Conservation (phyloP, 352 stramenopile species). For the Blastocystis sp. region DNA sequence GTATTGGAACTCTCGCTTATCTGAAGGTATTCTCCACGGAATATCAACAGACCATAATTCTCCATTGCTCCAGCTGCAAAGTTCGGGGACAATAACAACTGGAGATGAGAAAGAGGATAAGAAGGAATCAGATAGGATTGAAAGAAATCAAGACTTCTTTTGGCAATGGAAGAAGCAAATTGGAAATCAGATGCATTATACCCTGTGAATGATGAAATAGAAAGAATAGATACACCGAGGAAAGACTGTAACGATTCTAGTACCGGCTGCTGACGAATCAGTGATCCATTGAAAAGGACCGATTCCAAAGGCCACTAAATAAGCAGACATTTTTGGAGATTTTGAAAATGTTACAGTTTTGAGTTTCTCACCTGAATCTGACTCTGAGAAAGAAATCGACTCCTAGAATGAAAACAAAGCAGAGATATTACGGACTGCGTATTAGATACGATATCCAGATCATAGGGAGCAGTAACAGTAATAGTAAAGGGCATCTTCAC, state of each 20-base stretch:
- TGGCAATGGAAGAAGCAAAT: neutral
- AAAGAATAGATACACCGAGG: neutral
- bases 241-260: neutral
- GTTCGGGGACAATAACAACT: conserved; percentile 11
- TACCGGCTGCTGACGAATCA: too few species aligned
- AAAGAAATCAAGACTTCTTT: neutral
- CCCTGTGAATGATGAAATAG: neutral
- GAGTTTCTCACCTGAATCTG: neutral
- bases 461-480: neutral
- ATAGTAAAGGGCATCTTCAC: conserved; percentile 39
- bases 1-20: neutral
- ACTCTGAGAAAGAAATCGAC: neutral
- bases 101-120: conserved; percentile 36
- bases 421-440: neutral
- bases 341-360: neutral
- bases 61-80: conserved; percentile 53
- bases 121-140: neutral
- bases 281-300: conserved; percentile 6
- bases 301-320: conserved; percentile 16
- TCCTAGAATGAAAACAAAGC: neutral
- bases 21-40: conserved; percentile 25
- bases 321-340: conserved; percentile 35
- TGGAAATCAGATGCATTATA: neutral
- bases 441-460: conserved; percentile 24
- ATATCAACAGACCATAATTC: conserved; percentile 29